Base-by-base conservation (phyloP, 108 stramenopile species). In the Ochromonas danica region DNA sequence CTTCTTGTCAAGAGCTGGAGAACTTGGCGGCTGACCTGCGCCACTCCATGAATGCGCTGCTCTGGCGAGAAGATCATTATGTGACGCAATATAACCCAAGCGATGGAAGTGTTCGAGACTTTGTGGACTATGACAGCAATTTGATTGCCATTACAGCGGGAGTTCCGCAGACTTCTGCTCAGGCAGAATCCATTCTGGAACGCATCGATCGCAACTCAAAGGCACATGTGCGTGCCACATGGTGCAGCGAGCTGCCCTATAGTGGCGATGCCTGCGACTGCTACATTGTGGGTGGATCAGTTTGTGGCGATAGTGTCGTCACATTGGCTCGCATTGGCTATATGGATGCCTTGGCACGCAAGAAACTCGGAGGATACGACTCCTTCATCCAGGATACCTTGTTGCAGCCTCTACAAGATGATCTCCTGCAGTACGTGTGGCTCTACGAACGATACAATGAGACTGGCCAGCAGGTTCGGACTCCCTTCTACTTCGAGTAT, bases 71-170 rank as follows among this genome's bases (percentile, higher is more conserved):
- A 51, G 83, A 84, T 67, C 83, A 84, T 74, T 84, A 65, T 77
- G 74, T 84, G 30, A 84, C 83, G 30, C 83, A 84, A 70, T 70
- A 42, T 27, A 71, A 84, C 38, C n/a, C n/a, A n/a, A 33, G n/a
- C 25, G 79, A 79, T 40, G 41, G 40, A 35, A 81, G 41, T 0
- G 38, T 30, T 1, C 28, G 83, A 22, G 83, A 84, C 75, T 81
- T 84, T 60, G 65, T 84, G 0, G 83, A 84, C 65, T 84, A 84
- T 67, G 83, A 84, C 42, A 61, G 70, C 41, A 84, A 84, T 80
- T 51, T 84, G 28, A 3, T 75, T 22, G 72, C 72, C 14, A 42
- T 84, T 6, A 79, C 83, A 2, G 60, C 77, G 27, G n/a, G 57
- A 40, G 38, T 78, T 2, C 51, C 77, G 25, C 39, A 61, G 22